Evolutionary conservation across 352 stramenopile species (phyloP), one percentile per base, ranked within the genome.

Genomic region (Pythium rishiriense): DNA sequence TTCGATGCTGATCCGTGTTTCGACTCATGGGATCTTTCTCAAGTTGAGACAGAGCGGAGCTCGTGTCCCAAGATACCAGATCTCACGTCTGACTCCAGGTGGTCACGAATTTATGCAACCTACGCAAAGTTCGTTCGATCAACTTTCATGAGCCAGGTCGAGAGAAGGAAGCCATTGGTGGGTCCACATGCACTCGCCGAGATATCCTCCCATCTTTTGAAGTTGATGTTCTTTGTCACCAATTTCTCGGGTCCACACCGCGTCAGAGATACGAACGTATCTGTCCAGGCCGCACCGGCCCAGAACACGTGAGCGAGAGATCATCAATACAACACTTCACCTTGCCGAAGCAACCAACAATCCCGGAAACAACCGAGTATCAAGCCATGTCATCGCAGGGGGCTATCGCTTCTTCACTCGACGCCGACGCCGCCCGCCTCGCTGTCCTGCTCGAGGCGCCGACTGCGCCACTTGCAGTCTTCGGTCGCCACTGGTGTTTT

Each of bases 401-500:
- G 11, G 33, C 33, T 39, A 39, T 3, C 33, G 11, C 33, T 14
- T 9, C 33, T 39, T 14, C 26, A 2, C 4, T 39, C 4, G n/a
- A 41, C 14, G 4, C 6, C 29, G 49, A 56, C 29, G 29, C 49
- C n/a, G 12, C 31, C 3, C 49, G 49, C 12, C 29, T 45, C 10
- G 2, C 9, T 12, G 21, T 47, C 11, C 33, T 22, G 12, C 31
- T 58, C n/a, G 5, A 19, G 21, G 5, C 50, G 11, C 31, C 12
- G 12, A 0, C 4, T 10, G 11, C 50, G 1, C 42, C 54, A 3
- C 54, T 61, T 28, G 26, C 31, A 3, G 54, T 52, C 41, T 12
- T 61, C 12, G 54, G 42, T 14, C 39, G 14, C 25, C 12, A 61
- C 19, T 61, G 54, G 54, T 61, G 54, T 42, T 61, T 61, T 24